A percentile compares a stretch with the other conserved stretches of the same genome.
phyloP scores from a whole-genome alignment of 768 basidiomycete genomes.

The Suillus luteus region DNA sequence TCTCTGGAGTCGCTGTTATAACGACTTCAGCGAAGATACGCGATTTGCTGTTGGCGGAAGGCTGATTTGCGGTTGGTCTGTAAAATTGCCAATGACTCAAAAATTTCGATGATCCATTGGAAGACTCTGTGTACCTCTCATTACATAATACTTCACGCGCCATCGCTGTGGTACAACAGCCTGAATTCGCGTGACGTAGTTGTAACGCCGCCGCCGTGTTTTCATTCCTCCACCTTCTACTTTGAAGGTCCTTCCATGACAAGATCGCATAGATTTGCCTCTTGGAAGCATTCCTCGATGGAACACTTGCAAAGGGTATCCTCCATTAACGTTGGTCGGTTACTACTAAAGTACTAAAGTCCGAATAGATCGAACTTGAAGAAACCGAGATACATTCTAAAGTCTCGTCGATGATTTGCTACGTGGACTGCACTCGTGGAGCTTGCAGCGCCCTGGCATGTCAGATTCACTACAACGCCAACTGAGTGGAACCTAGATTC shows the following conservation, averaged over 20 bases:
- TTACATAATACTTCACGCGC: slow-evolving; percentile 10
- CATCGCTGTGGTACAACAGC: background rate
- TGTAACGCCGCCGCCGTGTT: background rate
- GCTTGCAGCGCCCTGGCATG: background rate
- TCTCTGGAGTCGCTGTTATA: slow-evolving; percentile 42
- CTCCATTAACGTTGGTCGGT: background rate
- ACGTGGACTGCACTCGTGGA: background rate
- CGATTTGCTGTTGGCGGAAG: slow-evolving; percentile 10
- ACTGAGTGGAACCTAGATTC: slow-evolving; percentile 4
- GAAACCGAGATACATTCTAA: background rate
- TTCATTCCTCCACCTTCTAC: background rate
- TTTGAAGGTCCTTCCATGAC: background rate
- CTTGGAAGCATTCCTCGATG: background rate
- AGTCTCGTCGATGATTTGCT: background rate
- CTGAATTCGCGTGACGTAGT: slow-evolving; percentile 2
- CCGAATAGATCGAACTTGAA: background rate
- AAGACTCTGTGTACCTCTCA: background rate
- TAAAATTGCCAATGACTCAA: slow-evolving; percentile 24
- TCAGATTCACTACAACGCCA: background rate
- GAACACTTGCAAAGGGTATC: background rate
- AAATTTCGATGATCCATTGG: slow-evolving; percentile 21
- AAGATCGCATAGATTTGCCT: background rate
- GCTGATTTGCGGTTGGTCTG: slow-evolving; percentile 22
- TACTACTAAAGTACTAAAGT: background rate
- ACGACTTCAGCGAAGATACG: slow-evolving; percentile 26